A percentile compares a stretch with the other conserved stretches of the same genome.
Conservation (phyloP, 2,329 filamentous ascomycete genomes). For the Fusarium ramigenum region DNA sequence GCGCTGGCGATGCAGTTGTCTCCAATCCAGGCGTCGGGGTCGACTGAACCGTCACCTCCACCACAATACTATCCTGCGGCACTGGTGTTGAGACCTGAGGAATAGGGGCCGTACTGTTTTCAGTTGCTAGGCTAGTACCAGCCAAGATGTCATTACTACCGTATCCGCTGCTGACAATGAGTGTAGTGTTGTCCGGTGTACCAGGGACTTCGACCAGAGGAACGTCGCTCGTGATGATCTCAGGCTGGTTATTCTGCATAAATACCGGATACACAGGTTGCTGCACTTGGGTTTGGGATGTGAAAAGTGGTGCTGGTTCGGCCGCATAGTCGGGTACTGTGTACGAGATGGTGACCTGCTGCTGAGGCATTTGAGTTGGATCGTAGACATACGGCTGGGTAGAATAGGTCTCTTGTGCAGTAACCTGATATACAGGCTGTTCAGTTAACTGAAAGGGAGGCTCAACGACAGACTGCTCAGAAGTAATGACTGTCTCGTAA, state of each 20-base stretch:
- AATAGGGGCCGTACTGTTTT: neutral
- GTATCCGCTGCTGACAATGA: neutral
- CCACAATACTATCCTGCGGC: neutral
- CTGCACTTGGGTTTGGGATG: neutral
- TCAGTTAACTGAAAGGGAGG: neutral
- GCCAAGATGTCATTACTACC: neutral
- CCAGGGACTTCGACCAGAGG: constrained; percentile 10
- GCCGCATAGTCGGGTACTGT: constrained; percentile 1
- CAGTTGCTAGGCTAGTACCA: neutral
- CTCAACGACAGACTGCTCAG: neutral
- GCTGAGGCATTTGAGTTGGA: neutral
- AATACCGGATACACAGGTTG: neutral
- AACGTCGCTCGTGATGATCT: constrained; percentile 24
- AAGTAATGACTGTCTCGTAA: neutral
- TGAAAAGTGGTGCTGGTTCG: neutral
- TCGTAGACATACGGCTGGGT: constrained; percentile 9
- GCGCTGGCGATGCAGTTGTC: neutral
- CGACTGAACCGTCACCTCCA: neutral
- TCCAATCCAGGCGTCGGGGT: neutral
- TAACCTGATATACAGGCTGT: neutral
- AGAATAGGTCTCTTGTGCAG: constrained; percentile 1
- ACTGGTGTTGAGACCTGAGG: neutral
- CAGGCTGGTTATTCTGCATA: constrained; percentile 19
- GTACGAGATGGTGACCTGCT: constrained; percentile 12
- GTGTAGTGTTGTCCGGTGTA: neutral